phyloP scores from a whole-genome alignment of 179 eudicot species.

The Beta lomatogona region DNA sequence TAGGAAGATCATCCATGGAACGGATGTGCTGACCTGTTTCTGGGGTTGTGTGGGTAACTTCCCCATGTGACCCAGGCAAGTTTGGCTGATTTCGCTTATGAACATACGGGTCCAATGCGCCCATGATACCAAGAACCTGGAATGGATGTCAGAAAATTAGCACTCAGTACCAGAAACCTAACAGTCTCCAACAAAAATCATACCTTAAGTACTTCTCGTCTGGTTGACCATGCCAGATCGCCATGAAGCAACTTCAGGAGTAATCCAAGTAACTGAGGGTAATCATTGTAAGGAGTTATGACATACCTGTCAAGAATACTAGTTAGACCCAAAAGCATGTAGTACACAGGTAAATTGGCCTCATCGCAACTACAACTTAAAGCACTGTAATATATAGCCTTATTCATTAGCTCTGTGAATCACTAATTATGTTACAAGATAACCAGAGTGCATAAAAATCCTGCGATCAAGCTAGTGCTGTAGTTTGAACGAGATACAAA shows the following conservation, averaged over 20 bases:
- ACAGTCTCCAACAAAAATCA: conserved; percentile 1
- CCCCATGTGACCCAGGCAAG: conserved; percentile 81
- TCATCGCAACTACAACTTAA: background rate
- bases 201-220: conserved; percentile 97
- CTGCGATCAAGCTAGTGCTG: too few species aligned
- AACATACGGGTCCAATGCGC: conserved; percentile 95
- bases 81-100: conserved; percentile 92
- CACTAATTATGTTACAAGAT: background rate
- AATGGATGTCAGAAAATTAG: background rate
- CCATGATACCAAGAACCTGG: conserved; percentile 99
- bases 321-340: conserved; percentile 15
- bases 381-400: background rate
- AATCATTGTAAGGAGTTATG: conserved; percentile 88
- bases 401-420: background rate
- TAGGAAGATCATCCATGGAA: conserved; percentile 87
- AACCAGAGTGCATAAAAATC: background rate
- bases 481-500: too few species aligned
- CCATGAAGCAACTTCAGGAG: conserved; percentile 95
- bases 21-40: conserved; percentile 85
- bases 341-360: conserved; percentile 1
- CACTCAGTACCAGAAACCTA: background rate
- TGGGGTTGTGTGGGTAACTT: conserved; percentile 64
- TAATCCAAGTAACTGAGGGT: conserved; percentile 81
- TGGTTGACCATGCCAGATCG: conserved; percentile 95
- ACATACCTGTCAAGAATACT: conserved; percentile 70